Percentiles rank a stretch among this genome's conserved stretches.
Conservation (phyloP, 176 grass and related monocot species). For the Triticum timopheevii region DNA sequence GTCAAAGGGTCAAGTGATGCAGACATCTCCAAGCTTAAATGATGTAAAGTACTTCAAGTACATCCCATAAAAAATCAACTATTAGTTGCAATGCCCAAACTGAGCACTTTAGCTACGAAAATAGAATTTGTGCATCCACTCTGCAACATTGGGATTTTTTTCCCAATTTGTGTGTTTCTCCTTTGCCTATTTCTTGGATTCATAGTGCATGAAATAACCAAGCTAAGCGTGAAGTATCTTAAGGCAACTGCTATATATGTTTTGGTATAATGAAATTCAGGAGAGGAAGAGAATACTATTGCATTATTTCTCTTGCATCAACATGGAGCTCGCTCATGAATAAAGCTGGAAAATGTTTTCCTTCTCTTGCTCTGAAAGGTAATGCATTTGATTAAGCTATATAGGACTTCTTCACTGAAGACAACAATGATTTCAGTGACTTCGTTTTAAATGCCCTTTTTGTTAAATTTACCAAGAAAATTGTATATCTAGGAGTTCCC, state of each 20-base stretch:
- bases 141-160: not conserved
- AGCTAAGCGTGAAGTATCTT: not conserved
- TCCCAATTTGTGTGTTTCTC: not conserved
- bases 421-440: conserved; percentile 20
- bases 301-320: conserved; percentile 5
- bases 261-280: conserved; percentile 22
- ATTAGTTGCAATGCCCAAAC: not conserved
- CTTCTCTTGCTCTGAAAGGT: conserved; percentile 11
- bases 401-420: conserved; percentile 14
- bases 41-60: not conserved
- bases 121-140: not conserved
- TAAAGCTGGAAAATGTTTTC: not conserved
- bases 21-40: conserved; percentile 12
- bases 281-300: not conserved
- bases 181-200: not conserved
- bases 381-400: conserved; percentile 7
- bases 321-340: conserved; percentile 2
- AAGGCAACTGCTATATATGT: not conserved
- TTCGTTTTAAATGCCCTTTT: not conserved
- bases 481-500: not conserved
- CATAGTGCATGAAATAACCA: conserved; percentile 7
- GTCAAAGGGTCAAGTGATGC: not conserved
- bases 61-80: not conserved
- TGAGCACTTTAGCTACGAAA: conserved; percentile 9
- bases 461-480: conserved; percentile 13